Conservation (phyloP, 2,329 filamentous ascomycete genomes). For the Emydomyces testavorans region DNA sequence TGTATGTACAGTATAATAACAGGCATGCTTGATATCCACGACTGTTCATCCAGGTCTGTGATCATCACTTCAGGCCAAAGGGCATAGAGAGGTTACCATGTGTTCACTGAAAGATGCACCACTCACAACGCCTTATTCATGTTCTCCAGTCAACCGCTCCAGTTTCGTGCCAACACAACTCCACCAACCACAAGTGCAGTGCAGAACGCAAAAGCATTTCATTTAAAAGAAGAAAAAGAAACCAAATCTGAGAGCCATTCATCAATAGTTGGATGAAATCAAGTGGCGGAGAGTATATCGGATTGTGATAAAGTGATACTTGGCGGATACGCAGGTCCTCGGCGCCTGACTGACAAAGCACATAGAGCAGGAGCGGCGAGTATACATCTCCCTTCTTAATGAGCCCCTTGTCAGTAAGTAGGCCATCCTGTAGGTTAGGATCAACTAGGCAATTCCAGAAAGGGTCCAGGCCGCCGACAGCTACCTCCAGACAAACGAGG, state of each 20-base stretch:
- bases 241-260: neutral
- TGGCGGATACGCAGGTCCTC: too few species aligned
- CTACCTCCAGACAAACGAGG: too few species aligned
- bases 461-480: too few species aligned
- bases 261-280: too few species aligned
- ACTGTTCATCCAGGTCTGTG: neutral
- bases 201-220: neutral
- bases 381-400: too few species aligned
- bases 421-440: too few species aligned
- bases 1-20: neutral
- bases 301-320: too few species aligned
- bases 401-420: too few species aligned
- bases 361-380: too few species aligned
- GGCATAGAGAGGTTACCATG: neutral
- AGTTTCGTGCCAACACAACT: conserved; percentile 2
- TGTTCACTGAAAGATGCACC: neutral
- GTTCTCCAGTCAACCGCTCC: neutral
- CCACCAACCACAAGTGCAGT: neutral
- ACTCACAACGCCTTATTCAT: neutral
- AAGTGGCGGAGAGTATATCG: too few species aligned
- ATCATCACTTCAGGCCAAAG: neutral
- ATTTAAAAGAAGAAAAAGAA: neutral
- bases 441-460: too few species aligned
- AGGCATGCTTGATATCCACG: neutral
- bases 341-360: too few species aligned